These are phyloP conservation scores for Fusarium nisikadoi DNA, from an alignment of 2,329 filamentous ascomycete genomes.

Conservation along the genomic window DNA sequence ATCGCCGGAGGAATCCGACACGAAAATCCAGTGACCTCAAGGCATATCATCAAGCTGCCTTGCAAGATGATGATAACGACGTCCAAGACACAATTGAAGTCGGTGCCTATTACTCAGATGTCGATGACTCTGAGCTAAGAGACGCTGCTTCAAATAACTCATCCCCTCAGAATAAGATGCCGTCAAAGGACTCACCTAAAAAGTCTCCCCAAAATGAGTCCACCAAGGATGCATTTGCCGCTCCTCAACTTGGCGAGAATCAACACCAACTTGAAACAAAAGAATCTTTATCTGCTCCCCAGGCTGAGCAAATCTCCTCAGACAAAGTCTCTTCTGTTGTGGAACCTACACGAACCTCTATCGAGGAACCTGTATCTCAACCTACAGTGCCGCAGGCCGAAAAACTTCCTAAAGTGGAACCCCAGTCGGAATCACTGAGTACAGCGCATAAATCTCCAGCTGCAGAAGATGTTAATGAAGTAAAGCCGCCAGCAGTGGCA, in stretches of 20 bases:
- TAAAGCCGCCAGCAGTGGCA: neutral
- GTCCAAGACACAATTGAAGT: constrained; percentile 69
- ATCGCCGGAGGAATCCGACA: constrained; percentile 54
- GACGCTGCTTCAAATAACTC: constrained; percentile 45
- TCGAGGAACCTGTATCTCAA: constrained; percentile 24
- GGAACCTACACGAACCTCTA: constrained; percentile 29
- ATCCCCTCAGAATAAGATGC: constrained; percentile 42
- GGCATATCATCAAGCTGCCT: constrained; percentile 46
- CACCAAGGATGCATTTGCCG: constrained; percentile 22
- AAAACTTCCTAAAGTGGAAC: constrained; percentile 36
- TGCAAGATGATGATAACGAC: constrained; percentile 57
- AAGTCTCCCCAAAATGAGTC: constrained; percentile 22
- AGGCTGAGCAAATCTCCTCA: constrained; percentile 11
- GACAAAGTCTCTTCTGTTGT: constrained; percentile 13
- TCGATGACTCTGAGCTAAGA: constrained; percentile 46
- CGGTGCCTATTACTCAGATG: constrained; percentile 54
- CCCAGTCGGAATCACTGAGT: constrained; percentile 18
- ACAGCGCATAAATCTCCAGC: constrained; percentile 13
- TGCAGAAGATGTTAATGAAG: neutral
- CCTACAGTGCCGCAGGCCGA: constrained; percentile 33
- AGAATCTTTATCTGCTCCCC: constrained; percentile 6
- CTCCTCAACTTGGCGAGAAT: constrained; percentile 12
- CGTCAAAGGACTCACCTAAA: constrained; percentile 29
- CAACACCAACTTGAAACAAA: constrained; percentile 4
- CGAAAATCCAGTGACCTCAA: constrained; percentile 52